Conservation (phyloP, 1,284 basidiomycete genomes). For the Naganishia albida region DNA sequence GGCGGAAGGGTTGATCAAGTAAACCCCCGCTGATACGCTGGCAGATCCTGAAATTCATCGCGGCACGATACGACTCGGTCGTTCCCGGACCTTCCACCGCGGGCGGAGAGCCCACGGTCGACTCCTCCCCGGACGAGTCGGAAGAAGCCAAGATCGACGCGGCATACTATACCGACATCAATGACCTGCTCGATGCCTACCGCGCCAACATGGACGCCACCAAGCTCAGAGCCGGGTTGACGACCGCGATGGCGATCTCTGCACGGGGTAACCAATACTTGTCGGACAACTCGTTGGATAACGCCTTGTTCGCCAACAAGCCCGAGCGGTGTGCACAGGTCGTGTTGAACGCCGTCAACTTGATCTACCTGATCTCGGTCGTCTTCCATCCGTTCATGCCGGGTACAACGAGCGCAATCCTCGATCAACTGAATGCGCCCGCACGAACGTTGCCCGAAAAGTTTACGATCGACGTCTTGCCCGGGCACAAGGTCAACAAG, state of each 20-base stretch:
- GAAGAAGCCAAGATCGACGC: conserved; percentile 64
- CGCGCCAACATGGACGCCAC: conserved; percentile 86
- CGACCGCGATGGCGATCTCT: conserved; percentile 86
- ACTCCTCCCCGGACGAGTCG: conserved; percentile 54
- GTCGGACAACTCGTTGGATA: conserved; percentile 87
- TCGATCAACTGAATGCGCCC: conserved; percentile 87
- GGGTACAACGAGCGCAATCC: conserved; percentile 75
- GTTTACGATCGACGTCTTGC: conserved; percentile 75
- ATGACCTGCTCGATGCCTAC: conserved; percentile 77
- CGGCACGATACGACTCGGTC: conserved; percentile 77
- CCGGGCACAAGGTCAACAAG: conserved; percentile 80
- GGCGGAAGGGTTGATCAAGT: neutral
- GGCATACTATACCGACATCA: conserved; percentile 79
- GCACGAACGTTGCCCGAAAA: conserved; percentile 70
- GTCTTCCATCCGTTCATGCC: conserved; percentile 97
- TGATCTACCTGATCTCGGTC: conserved; percentile 87
- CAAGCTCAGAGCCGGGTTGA: conserved; percentile 83
- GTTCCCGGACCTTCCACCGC: conserved; percentile 75
- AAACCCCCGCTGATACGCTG: conserved; percentile 5
- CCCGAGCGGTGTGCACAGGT: conserved; percentile 87
- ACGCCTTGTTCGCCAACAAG: conserved; percentile 77
- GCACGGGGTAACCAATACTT: conserved; percentile 92
- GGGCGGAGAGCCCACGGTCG: conserved; percentile 59
- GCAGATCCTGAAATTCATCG: conserved; percentile 80
- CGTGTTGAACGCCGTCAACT: conserved; percentile 82